Conservation (phyloP, 2,329 filamentous ascomycete genomes). For the Colletotrichum shisoi region DNA sequence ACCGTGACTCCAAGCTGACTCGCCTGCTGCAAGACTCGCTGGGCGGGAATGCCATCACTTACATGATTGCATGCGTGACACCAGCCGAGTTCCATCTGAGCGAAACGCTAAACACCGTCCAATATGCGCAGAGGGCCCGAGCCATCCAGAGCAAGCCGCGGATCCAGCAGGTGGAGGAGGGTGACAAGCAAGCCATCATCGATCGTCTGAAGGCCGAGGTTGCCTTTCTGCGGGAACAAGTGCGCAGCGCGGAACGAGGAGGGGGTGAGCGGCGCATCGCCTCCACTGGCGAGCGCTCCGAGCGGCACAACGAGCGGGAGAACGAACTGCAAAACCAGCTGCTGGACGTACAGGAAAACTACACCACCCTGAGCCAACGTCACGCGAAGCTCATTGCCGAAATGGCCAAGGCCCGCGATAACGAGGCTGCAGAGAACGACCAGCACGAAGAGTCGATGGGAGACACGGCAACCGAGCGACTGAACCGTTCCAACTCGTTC, state of each 20-base stretch:
- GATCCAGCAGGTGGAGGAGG: slow-evolving; percentile 92
- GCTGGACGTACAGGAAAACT: slow-evolving; percentile 92
- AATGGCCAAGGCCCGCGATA: slow-evolving; percentile 84
- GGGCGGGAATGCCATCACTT: slow-evolving; percentile 95
- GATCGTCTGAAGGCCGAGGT: slow-evolving; percentile 94
- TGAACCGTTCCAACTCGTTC: slow-evolving; percentile 95
- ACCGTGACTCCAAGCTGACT: slow-evolving; percentile 96
- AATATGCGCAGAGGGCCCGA: slow-evolving; percentile 94
- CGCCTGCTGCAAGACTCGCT: slow-evolving; percentile 94
- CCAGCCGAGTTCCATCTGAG: slow-evolving; percentile 96
- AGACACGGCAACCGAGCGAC: slow-evolving; percentile 82
- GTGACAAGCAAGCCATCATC: slow-evolving; percentile 92
- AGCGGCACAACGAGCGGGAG: slow-evolving; percentile 84
- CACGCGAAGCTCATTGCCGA: slow-evolving; percentile 96
- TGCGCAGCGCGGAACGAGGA: slow-evolving; percentile 79
- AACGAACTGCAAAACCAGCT: slow-evolving; percentile 92
- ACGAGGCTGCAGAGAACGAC: slow-evolving; percentile 67
- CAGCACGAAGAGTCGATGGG: slow-evolving; percentile 69
- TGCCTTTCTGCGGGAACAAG: slow-evolving; percentile 90
- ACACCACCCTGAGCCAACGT: slow-evolving; percentile 86
- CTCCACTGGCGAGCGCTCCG: slow-evolving; percentile 70
- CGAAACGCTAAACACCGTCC: slow-evolving; percentile 95
- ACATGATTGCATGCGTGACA: slow-evolving; percentile 99
- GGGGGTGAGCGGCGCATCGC: slow-evolving; percentile 63
- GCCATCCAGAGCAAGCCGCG: slow-evolving; percentile 97